Evolutionary conservation across 179 eudicot species (phyloP).

Genomic region (Patellifolia procumbens): DNA sequence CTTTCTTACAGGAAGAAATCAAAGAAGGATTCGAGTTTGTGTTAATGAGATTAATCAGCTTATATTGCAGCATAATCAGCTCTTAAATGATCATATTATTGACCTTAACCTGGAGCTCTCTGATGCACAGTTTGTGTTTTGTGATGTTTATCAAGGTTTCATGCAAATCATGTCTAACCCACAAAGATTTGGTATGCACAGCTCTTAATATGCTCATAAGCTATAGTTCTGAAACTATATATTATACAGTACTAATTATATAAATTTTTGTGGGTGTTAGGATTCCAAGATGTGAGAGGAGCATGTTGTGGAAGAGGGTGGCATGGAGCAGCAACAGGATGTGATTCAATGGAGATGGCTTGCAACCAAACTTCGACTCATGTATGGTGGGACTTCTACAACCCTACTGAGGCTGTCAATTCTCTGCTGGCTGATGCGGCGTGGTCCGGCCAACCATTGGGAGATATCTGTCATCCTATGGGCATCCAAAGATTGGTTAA

Average conservation of each 20-base stretch:
- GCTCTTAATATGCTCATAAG: too few relatives aligned
- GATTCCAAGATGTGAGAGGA: constrained; percentile 44
- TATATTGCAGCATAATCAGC: constrained; percentile 46
- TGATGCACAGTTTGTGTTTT: constrained; percentile 51
- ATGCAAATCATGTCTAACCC: constrained; percentile 45
- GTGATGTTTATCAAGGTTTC: constrained; percentile 59
- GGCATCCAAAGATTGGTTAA: constrained; percentile 39
- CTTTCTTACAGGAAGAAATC: constrained; percentile 21
- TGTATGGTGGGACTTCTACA: constrained; percentile 72
- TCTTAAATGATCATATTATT: constrained; percentile 41
- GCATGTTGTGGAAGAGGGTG: constrained; percentile 65
- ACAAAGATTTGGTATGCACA: constrained; percentile 39
- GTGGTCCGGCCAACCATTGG: constrained; percentile 49
- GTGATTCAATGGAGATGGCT: constrained; percentile 44
- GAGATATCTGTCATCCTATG: constrained; percentile 51
- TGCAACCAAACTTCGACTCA: constrained; percentile 37
- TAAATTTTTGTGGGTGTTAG: constrained; percentile 27
- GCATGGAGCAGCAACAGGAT: constrained; percentile 48
- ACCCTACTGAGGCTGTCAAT: constrained; percentile 54
- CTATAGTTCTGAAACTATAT: too few relatives aligned
- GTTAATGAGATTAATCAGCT: constrained; percentile 48
- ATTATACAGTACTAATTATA: neutral
- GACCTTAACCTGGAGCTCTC: constrained; percentile 42
- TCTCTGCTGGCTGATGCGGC: constrained; percentile 55
- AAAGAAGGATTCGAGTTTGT: constrained; percentile 35